Evolutionary conservation across 2,329 filamentous ascomycete species (phyloP).

Genomic region (Trichoderma harzianum): DNA sequence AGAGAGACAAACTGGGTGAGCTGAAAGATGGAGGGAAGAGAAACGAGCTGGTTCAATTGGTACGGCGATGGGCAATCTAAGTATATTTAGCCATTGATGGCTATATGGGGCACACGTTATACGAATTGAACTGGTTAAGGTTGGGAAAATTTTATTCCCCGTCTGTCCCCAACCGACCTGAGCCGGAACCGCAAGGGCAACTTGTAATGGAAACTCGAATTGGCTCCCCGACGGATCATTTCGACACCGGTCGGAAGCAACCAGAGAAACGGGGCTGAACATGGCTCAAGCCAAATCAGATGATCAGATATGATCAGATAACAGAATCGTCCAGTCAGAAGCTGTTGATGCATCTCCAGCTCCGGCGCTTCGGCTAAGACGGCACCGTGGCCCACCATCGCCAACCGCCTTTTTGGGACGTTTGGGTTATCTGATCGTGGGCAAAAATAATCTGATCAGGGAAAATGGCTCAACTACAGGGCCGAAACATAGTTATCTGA

Average conservation of each 20-base stretch:
- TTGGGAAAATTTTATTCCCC: neutral
- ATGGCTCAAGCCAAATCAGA: slow-evolving; percentile 10
- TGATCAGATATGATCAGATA: slow-evolving; percentile 19
- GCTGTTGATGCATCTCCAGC: slow-evolving; percentile 8
- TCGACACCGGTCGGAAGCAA: neutral
- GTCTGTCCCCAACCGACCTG: neutral
- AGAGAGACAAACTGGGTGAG: neutral
- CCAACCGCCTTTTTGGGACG: neutral
- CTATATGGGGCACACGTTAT: neutral
- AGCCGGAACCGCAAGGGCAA: neutral
- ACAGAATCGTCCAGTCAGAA: neutral
- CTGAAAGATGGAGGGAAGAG: neutral
- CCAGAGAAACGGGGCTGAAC: neutral
- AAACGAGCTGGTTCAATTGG: neutral
- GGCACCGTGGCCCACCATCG: slow-evolving; percentile 10
- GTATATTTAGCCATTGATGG: neutral
- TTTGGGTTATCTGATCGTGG: slow-evolving; percentile 13
- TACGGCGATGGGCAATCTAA: slow-evolving; percentile 4
- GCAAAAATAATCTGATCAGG: slow-evolving; percentile 6
- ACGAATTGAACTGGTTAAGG: neutral
- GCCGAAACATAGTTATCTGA: slow-evolving; percentile 14
- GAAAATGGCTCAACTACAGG: slow-evolving; percentile 14
- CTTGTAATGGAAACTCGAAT: slow-evolving; percentile 1
- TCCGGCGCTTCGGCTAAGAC: slow-evolving; percentile 14
- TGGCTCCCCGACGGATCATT: slow-evolving; percentile 7